Conservation (phyloP, 2,329 filamentous ascomycete genomes). For the Colletotrichum phormii region DNA sequence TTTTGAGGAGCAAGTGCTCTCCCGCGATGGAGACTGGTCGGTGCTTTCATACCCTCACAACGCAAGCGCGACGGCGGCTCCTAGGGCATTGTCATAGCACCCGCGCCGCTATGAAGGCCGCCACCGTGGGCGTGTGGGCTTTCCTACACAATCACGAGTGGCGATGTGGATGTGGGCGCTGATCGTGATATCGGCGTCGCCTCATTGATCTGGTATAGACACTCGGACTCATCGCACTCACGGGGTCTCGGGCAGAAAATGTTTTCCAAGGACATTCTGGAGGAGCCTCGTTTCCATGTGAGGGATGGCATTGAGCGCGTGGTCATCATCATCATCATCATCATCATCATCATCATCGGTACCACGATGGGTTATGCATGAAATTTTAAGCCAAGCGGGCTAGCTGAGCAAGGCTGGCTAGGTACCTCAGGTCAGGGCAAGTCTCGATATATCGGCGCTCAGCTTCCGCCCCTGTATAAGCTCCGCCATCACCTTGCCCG, state of each 20-base stretch:
- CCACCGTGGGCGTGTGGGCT: neutral
- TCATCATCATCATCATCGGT: neutral
- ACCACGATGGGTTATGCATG: neutral
- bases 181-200: constrained; percentile 15
- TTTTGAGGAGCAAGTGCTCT: neutral
- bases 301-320: neutral
- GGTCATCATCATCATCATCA: neutral
- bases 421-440: constrained; percentile 46
- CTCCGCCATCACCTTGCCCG: constrained; percentile 77
- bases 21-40: constrained; percentile 12
- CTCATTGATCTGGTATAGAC: neutral
- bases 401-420: neutral
- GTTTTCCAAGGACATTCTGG: neutral
- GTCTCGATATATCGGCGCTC: constrained; percentile 68
- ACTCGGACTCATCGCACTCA: neutral
- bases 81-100: constrained; percentile 10
- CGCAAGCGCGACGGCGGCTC: constrained; percentile 2
- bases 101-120: neutral
- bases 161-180: constrained; percentile 1
- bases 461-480: constrained; percentile 70
- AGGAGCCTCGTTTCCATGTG: neutral
- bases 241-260: neutral
- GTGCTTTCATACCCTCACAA: constrained; percentile 5
- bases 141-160: neutral
- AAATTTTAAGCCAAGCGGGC: neutral